Base-by-base conservation (phyloP, 345 rosid species). In the Kernera saxatilis region DNA sequence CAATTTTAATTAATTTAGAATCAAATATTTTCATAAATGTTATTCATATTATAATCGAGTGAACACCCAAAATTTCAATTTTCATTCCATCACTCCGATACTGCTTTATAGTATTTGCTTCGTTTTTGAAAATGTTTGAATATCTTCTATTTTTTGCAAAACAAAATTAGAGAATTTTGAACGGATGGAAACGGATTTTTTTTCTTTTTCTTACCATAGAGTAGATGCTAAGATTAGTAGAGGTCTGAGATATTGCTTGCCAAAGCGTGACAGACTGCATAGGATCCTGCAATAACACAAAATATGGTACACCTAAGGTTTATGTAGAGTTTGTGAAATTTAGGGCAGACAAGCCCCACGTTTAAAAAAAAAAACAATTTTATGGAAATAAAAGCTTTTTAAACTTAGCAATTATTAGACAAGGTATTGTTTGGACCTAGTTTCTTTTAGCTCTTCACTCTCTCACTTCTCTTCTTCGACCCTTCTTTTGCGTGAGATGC, bases 401-500 rank as follows among this genome's bases (percentile, higher is more conserved):
- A 67, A 60, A 56, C 44, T 37, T 45, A 12, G 19, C 46, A 40
- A 53, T 51, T 29, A 57, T 29, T 48, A 74, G 59, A 64, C 70
- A 62, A 44, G 37, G 60, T 35, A 56, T 48, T 49, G 59, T 39
- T 29, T 66, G 59, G 39, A 17, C 64, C 66, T 63, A 69, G 64
- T 56, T 26, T 53, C 64, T 14, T 53, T 23, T 59, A 60, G 30
- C 39, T 41, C 68, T 37, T 37, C 67, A 27, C 57, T 35, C 52
- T 65, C 53, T 66, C 67, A 55, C 46, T 58, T 46, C 48, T 73
- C 53, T 66, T 39, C 58, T 51, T 50, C 36, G 37, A 45, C 70
- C 66, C 73, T 57, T 67, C 30, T 51, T 63, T 78, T 69, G 72
- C 72, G 75, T 69, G 71, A 64, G 62, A 63, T 59, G 62, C 45